phyloP scores from a whole-genome alignment of 805 yeast species.

The Zygoascus ofunaensis region DNA sequence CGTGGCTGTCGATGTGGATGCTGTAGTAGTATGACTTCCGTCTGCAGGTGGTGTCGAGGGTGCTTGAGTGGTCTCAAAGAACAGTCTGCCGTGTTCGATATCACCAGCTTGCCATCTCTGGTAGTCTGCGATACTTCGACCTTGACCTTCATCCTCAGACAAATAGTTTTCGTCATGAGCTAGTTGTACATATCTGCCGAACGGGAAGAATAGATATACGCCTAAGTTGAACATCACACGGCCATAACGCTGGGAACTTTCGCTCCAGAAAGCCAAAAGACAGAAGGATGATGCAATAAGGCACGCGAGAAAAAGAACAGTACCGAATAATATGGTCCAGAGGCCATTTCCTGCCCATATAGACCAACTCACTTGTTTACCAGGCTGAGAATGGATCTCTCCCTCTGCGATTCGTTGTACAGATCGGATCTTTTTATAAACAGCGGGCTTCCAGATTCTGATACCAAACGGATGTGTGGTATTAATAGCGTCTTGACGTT shows the following conservation, averaged over 20 bases:
- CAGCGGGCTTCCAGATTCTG: conserved; percentile 96
- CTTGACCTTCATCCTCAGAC: conserved; percentile 82
- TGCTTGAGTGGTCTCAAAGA: conserved; percentile 57
- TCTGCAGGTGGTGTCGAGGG: conserved; percentile 2
- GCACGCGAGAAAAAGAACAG: conserved; percentile 47
- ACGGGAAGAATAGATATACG: conserved; percentile 69
- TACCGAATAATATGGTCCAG: conserved; percentile 72
- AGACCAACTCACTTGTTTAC: conserved; percentile 46
- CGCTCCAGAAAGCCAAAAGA: conserved; percentile 36
- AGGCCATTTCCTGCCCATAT: conserved; percentile 59
- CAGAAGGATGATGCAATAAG: conserved; percentile 38
- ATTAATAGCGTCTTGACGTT: conserved; percentile 93
- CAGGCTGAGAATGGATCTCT: conserved; percentile 74
- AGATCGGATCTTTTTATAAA: conserved; percentile 85
- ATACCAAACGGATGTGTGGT: conserved; percentile 97
- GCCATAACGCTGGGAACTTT: conserved; percentile 53
- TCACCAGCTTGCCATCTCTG: conserved; percentile 73
- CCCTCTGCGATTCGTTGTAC: conserved; percentile 86
- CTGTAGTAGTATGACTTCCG: background rate
- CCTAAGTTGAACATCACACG: conserved; percentile 53
- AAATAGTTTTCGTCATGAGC: conserved; percentile 71
- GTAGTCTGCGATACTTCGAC: conserved; percentile 75
- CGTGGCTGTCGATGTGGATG: background rate
- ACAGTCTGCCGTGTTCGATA: conserved; percentile 65
- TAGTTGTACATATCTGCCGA: conserved; percentile 80